Evolutionary conservation across 768 basidiomycete species (phyloP), one percentile per base, ranked within the genome.

Genomic region (Tephrocybe rancida): DNA sequence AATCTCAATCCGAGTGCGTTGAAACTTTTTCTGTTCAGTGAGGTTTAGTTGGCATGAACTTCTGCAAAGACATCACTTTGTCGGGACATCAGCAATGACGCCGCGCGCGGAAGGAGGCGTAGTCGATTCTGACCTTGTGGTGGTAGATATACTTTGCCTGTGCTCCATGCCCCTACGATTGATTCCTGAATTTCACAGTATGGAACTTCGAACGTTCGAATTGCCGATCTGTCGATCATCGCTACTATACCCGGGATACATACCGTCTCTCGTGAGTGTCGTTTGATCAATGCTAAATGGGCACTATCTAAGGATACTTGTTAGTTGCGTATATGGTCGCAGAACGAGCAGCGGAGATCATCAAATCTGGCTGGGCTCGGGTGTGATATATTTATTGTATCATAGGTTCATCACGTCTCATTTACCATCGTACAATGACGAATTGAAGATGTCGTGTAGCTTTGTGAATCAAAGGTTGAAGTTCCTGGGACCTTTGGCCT

Each of bases 21-120:
- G 13, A 6, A 29, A n/a, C n/a, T n/a, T 19, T 11, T 6, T n/a
- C n/a, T 32, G 34, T 7, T 26, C 16, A 14, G 10, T 14, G 3
- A 25, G 19, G 30, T 9, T 29, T 24, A 16, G n/a, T 14, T 8
- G 18, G 8, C 14, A 39, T 44, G 26, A 32, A 32, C 30, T 32
- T 32, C 30, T 32, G 6, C n/a, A n/a, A n/a, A 58, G 57, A 34
- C 57, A 58, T 37, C 57, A 58, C 16, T 58, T 58, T 29, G 57
- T 58, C 27, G 57, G 57, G 13, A 58, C 57, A 19, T 47, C 57
- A 41, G 57, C 57, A 1, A 58, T 58, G 57, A 48, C 54, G 7
- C 57, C 57, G 14, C 57, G 54, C 6, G 55, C 57, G 4, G 39
- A 55, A 55, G 50, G 57, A 16, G 57, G 57, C 11, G 57, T 58